Percentiles rank a stretch among this genome's conserved stretches.
phyloP scores from a whole-genome alignment of 208 protist genomes.

The Eutreptiella sp. region DNA sequence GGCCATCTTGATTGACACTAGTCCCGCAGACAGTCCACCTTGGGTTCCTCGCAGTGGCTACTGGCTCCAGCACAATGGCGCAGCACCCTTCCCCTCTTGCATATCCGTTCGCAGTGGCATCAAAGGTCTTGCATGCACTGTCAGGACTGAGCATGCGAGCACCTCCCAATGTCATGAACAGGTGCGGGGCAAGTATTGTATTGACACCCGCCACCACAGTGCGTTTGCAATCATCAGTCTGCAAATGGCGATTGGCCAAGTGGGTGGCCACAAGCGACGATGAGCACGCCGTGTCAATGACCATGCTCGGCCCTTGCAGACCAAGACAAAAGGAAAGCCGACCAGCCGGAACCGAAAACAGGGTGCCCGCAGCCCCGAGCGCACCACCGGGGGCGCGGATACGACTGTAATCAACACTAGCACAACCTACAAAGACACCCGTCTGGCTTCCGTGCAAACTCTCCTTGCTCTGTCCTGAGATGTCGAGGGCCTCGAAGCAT shows the following conservation, averaged over 20 bases:
- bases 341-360: no score
- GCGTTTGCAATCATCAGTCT: background rate
- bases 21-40: slow-evolving; percentile 37
- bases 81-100: slow-evolving; percentile 51
- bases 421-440: no score
- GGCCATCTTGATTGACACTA: slow-evolving; percentile 51
- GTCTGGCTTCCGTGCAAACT: no score
- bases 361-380: no score
- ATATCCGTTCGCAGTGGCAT: slow-evolving; percentile 60
- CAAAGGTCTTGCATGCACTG: slow-evolving; percentile 60
- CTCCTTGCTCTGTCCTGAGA: no score
- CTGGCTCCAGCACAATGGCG: slow-evolving; percentile 35
- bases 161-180: slow-evolving; percentile 31
- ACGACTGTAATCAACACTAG: no score
- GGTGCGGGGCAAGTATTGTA: slow-evolving; percentile 32
- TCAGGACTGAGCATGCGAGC: slow-evolving; percentile 38
- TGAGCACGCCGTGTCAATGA: slow-evolving; percentile 65
- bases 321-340: slow-evolving; percentile 50
- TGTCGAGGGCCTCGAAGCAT: slow-evolving; percentile 22
- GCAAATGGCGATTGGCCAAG: slow-evolving; percentile 40
- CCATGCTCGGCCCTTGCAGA: slow-evolving; percentile 48
- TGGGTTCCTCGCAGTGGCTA: background rate
- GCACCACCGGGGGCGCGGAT: no score
- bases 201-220: slow-evolving; percentile 35
- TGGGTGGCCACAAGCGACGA: slow-evolving; percentile 57